A percentile compares a stretch with the other conserved stretches of the same genome.
phyloP scores from a whole-genome alignment of 495 filamentous ascomycete species.

The Cercophora samala region DNA sequence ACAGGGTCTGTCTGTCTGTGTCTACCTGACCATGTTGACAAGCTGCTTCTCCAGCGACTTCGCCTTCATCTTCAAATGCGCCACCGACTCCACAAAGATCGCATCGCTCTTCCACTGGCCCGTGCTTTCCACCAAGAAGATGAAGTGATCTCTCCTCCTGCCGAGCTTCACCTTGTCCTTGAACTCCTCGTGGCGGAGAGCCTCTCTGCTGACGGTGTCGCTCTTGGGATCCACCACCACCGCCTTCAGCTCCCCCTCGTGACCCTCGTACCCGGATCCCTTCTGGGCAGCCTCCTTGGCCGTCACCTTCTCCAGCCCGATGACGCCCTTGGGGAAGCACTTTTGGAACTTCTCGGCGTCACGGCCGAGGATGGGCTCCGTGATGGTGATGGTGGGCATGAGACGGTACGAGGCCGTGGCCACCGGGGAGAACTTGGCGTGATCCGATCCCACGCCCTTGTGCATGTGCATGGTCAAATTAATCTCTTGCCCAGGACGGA shows the following conservation, averaged over 20 bases:
- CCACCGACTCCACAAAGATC: constrained; percentile 84
- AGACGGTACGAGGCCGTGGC: constrained; percentile 91
- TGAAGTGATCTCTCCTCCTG: constrained; percentile 88
- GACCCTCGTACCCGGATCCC: constrained; percentile 67
- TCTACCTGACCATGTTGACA: constrained; percentile 46
- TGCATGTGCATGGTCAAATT: constrained; percentile 80
- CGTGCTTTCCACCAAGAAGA: constrained; percentile 91
- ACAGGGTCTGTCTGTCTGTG: too few relatives aligned
- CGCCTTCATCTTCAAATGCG: constrained; percentile 74
- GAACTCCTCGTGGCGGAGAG: constrained; percentile 88
- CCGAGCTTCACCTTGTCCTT: constrained; percentile 92
- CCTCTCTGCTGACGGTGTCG: constrained; percentile 93
- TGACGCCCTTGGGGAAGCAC: constrained; percentile 90
- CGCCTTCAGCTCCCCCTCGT: constrained; percentile 73
- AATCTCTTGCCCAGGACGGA: constrained; percentile 86
- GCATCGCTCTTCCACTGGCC: constrained; percentile 90
- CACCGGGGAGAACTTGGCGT: constrained; percentile 97
- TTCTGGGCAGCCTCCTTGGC: constrained; percentile 57
- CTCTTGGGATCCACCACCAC: constrained; percentile 78
- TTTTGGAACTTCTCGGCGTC: constrained; percentile 85
- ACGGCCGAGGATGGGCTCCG: constrained; percentile 72
- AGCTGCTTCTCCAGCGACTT: constrained; percentile 44
- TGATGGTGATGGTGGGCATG: constrained; percentile 79
- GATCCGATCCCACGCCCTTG: constrained; percentile 91
- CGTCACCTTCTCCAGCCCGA: constrained; percentile 71